phyloP scores from a whole-genome alignment of 257 asterid species.

The Solanum chmielewskii region DNA sequence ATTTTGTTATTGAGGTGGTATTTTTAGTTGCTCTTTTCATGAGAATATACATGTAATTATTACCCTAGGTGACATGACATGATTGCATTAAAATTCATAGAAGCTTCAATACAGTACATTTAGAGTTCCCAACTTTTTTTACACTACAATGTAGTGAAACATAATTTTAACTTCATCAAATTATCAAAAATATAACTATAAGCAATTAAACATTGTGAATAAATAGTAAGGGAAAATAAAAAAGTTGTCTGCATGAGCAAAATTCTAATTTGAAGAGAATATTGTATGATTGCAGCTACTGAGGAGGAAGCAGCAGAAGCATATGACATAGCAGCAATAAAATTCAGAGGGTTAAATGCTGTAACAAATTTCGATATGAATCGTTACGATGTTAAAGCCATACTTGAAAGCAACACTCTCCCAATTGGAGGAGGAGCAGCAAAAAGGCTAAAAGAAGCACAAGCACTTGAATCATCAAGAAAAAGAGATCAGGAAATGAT shows the following conservation, averaged over 20 bases:
- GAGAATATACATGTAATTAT: not conserved
- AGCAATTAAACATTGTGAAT: not conserved
- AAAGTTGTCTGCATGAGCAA: not conserved
- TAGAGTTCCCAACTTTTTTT: not conserved
- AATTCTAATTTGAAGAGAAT: not conserved
- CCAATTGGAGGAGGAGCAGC: constrained; percentile 93
- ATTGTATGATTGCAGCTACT: constrained; percentile 34
- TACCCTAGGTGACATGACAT: not conserved
- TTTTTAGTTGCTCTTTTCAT: not conserved
- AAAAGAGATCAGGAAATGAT: constrained; percentile 56
- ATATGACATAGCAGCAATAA: constrained; percentile 82
- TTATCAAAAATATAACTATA: not conserved
- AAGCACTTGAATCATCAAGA: constrained; percentile 56
- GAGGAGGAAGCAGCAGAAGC: constrained; percentile 99
- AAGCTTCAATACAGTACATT: not conserved
- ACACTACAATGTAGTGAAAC: too few relatives aligned
- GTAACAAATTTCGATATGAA: constrained; percentile 86
- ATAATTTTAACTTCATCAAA: not conserved
- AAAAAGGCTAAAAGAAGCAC: constrained; percentile 75
- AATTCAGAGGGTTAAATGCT: constrained; percentile 76
- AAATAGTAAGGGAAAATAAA: not conserved
- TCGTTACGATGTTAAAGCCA: constrained; percentile 84
- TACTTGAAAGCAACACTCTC: constrained; percentile 68
- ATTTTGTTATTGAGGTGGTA: not conserved
- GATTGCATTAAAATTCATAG: not conserved